Evolutionary conservation across 495 filamentous ascomycete genomes (phyloP), one percentile per base, ranked within the genome.

Genomic region (Penicillium salamii): DNA sequence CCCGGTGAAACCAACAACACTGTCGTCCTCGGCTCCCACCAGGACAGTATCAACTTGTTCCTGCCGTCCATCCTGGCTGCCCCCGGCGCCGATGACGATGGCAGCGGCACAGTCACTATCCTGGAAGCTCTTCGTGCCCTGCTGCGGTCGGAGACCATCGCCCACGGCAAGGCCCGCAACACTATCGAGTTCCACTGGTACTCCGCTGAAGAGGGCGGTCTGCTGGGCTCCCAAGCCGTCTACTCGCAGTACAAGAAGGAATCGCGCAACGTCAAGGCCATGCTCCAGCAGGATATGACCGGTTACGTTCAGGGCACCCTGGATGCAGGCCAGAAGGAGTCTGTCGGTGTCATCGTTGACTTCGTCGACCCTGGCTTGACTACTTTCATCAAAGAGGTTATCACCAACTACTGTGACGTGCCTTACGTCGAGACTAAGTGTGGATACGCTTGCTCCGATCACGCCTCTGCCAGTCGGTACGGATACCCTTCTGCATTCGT

Each of bases 281-380:
- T 99, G 93, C 78, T 99, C 36, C 95, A 99, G 75, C 93, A 99
- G 67, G 93, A 99, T 66, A 99, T 97, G 93, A 97, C 93, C 2
- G 93, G 93, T 8, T 97, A 86, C 64, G 78, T 90, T 4, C 83
- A 90, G 50, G 85, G 84, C 33, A 95, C 93, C 0, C 71, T 95
- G 13, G 83, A 90, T 47, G 88, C 90, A 11, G 91, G 91, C 37
- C 78, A 87, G 63, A 76, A 83, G 13, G 95, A 97, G 75, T 84
- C 82, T 19, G 87, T 97, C 3, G 91, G 93, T 20, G 89, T 99
- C 31, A 96, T 99, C 53, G 88, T 87, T 1, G 93, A 99, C 67
- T 97, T 75, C 60, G 95, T 97, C 18, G 86, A 97, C 60, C 74
- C 79, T 2, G 81, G 72, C 32, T 74, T 99, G 50, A 97, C 93